Evolutionary conservation across 345 rosid species (phyloP).

Genomic region (Melaleuca quinquenervia): DNA sequence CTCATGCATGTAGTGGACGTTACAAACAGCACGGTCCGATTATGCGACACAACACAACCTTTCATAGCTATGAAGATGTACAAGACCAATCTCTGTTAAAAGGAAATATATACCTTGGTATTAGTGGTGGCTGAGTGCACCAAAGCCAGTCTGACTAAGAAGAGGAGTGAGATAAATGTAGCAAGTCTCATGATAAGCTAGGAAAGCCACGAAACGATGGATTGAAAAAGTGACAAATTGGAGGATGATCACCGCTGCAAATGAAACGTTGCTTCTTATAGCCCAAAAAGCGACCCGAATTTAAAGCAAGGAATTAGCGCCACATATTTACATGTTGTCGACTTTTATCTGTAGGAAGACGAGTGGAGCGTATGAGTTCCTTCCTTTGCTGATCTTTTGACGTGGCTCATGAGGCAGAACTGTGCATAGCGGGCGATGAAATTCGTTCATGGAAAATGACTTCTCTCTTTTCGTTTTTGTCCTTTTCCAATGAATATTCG

Average conservation of each 20-base stretch:
- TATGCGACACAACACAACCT: background rate
- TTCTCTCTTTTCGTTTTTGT: background rate
- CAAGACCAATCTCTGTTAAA: background rate
- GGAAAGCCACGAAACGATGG: background rate
- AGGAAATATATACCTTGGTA: conserved; percentile 7
- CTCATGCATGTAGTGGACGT: background rate
- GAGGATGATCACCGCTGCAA: background rate
- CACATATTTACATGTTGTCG: too few relatives aligned
- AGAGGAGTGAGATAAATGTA: conserved; percentile 4
- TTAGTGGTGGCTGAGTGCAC: conserved; percentile 11
- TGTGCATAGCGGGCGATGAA: background rate
- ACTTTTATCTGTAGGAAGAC: too few relatives aligned
- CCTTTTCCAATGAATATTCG: background rate
- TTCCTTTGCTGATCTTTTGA: too few relatives aligned
- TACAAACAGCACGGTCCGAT: background rate
- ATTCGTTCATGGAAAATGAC: background rate
- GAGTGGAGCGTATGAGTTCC: too few relatives aligned
- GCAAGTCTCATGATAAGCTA: background rate
- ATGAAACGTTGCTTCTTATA: background rate
- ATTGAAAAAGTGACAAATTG: background rate
- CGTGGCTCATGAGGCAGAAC: background rate
- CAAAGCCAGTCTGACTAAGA: conserved; percentile 6
- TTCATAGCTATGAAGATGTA: background rate
- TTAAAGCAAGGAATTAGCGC: too few relatives aligned
- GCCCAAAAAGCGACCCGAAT: background rate